phyloP scores from a whole-genome alignment of 352 stramenopile species.

The Phytophthora podocarpi region DNA sequence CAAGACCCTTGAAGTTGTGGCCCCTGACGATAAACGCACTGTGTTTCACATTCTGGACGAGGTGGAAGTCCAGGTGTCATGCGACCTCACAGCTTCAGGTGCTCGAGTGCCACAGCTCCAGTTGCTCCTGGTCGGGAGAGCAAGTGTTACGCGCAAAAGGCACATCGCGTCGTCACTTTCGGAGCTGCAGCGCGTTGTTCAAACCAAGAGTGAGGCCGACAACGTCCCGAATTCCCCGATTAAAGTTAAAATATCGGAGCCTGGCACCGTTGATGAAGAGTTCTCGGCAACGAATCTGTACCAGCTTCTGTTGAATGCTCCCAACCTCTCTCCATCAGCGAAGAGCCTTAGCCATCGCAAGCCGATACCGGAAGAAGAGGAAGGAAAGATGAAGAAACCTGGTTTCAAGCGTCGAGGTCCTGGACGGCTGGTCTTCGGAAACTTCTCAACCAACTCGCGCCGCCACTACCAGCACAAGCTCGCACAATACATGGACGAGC shows the following conservation, averaged over 20 bases:
- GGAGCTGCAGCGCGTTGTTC: slow-evolving; percentile 72
- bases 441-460: slow-evolving; percentile 63
- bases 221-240: background rate
- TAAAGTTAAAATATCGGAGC: background rate
- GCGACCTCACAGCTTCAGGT: slow-evolving; percentile 69
- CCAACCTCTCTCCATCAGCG: slow-evolving; percentile 35
- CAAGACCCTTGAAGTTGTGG: slow-evolving; percentile 36
- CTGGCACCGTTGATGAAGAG: background rate
- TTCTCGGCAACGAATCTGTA: slow-evolving; percentile 40
- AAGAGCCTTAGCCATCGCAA: slow-evolving; percentile 34
- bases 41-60: slow-evolving; percentile 75
- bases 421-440: slow-evolving; percentile 74
- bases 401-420: slow-evolving; percentile 45
- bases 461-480: slow-evolving; percentile 82
- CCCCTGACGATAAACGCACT: slow-evolving; percentile 15
- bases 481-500: slow-evolving; percentile 73
- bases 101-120: slow-evolving; percentile 79
- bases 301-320: slow-evolving; percentile 32
- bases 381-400: slow-evolving; percentile 22
- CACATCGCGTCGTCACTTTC: slow-evolving; percentile 47
- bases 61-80: slow-evolving; percentile 81
- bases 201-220: slow-evolving; percentile 42
- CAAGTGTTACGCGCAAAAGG: slow-evolving; percentile 42
- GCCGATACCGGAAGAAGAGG: slow-evolving; percentile 14
- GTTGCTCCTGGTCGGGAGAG: slow-evolving; percentile 65